Evolutionary conservation across 1,284 basidiomycete species (phyloP).

Genomic region (Pyrrhoderma noxium): DNA sequence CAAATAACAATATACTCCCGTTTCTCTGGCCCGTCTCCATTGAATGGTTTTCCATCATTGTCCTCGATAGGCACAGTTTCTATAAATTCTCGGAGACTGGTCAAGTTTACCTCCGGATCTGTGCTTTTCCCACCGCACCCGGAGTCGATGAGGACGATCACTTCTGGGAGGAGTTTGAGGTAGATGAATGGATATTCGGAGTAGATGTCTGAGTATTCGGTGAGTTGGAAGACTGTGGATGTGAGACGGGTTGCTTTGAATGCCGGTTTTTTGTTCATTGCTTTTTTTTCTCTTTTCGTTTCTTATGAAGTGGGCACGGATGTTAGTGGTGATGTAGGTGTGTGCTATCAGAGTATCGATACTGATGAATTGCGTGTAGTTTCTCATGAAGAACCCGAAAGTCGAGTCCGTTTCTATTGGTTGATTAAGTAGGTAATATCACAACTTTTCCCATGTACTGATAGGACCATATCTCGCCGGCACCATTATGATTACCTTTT

Average conservation of each 20-base stretch:
- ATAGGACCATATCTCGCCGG: too few species aligned
- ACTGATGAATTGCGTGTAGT: background rate
- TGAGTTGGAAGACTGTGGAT: slow-evolving; percentile 41
- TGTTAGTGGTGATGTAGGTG: too few species aligned
- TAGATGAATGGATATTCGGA: slow-evolving; percentile 49
- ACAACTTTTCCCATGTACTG: too few species aligned
- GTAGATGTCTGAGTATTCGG: slow-evolving; percentile 45
- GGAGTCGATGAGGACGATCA: slow-evolving; percentile 44
- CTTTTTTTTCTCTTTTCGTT: too few species aligned
- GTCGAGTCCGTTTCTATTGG: too few species aligned
- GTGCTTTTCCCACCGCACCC: slow-evolving; percentile 44
- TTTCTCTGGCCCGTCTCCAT: slow-evolving; percentile 30
- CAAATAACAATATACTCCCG: slow-evolving; percentile 41
- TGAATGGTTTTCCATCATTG: slow-evolving; percentile 38
- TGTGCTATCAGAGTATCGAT: too few species aligned
- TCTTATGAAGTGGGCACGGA: too few species aligned
- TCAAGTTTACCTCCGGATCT: slow-evolving; percentile 34
- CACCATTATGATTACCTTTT: too few species aligned
- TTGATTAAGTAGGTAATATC: too few species aligned
- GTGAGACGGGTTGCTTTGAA: slow-evolving; percentile 42
- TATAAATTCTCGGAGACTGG: slow-evolving; percentile 40
- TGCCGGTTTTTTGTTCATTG: slow-evolving; percentile 18
- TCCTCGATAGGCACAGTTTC: slow-evolving; percentile 38
- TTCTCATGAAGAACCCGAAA: background rate
- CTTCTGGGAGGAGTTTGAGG: slow-evolving; percentile 35